A percentile compares a stretch with the other conserved stretches of the same genome.
Conservation (phyloP, 2,329 filamentous ascomycete species). For the Stemphylium beticola region DNA sequence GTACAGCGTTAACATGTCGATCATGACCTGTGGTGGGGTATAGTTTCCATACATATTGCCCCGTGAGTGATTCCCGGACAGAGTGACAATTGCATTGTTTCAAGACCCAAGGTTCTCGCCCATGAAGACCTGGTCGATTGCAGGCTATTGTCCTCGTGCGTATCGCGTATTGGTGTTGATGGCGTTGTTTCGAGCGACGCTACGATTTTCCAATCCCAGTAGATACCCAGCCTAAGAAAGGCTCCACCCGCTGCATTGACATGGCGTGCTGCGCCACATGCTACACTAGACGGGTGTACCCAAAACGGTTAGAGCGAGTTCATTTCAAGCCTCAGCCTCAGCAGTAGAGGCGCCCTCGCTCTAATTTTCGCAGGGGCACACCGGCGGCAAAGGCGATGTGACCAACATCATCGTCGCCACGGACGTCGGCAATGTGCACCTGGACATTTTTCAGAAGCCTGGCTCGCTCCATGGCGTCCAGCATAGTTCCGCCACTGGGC, state of each 20-base stretch:
- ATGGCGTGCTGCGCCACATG: constrained; percentile 18
- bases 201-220: not conserved
- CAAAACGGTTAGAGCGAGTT: not conserved
- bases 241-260: not conserved
- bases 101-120: not conserved
- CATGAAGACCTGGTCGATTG: not conserved
- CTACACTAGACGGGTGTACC: constrained; percentile 12
- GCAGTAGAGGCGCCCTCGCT: constrained; percentile 35
- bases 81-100: not conserved
- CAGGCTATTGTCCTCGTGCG: not conserved
- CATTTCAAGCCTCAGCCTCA: constrained; percentile 9
- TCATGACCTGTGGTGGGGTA: not conserved
- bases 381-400: constrained; percentile 47
- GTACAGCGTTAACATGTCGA: constrained; percentile 12
- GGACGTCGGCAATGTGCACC: constrained; percentile 42
- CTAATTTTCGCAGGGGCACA: constrained; percentile 33
- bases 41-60: not conserved
- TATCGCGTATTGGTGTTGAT: not conserved
- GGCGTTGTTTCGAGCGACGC: not conserved
- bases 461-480: constrained; percentile 45
- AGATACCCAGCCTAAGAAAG: not conserved
- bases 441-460: constrained; percentile 41
- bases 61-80: not conserved
- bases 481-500: constrained; percentile 35
- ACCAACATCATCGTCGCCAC: constrained; percentile 35